Conservation (phyloP, 306 rosid genomes). For the Corylus americana region DNA sequence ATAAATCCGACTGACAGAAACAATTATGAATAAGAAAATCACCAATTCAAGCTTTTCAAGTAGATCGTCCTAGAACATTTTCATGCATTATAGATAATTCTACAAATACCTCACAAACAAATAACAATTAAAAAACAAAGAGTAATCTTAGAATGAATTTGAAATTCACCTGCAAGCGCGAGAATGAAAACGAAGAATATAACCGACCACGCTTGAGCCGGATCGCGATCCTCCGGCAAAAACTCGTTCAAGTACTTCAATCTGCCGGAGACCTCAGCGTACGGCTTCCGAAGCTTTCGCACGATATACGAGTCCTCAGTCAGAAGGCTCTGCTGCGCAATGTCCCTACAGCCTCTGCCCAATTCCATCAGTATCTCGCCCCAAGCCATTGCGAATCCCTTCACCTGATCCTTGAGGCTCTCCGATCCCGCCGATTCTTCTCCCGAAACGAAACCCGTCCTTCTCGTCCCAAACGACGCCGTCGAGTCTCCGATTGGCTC, state of each 20-base stretch:
- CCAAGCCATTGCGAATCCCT: constrained; percentile 85
- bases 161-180: constrained; percentile 65
- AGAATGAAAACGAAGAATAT: constrained; percentile 71
- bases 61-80: neutral
- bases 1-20: neutral
- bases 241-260: constrained; percentile 72
- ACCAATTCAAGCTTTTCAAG: neutral
- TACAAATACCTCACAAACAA: neutral
- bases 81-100: neutral
- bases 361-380: constrained; percentile 82
- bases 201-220: constrained; percentile 83
- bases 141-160: neutral
- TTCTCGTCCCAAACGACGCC: constrained; percentile 36
- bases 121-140: neutral
- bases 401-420: constrained; percentile 76
- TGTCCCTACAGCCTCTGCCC: constrained; percentile 76
- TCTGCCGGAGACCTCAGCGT: constrained; percentile 55
- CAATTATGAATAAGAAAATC: neutral
- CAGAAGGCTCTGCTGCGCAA: constrained; percentile 68
- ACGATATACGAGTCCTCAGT: constrained; percentile 65
- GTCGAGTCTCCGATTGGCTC: constrained; percentile 46
- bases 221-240: constrained; percentile 98
- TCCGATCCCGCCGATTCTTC: constrained; percentile 51
- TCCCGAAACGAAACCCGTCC: constrained; percentile 26
- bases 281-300: constrained; percentile 64